Evolutionary conservation across 2,329 filamentous ascomycete species (phyloP), one percentile per base, ranked within the genome.

Genomic region (Pseudocercospora musae): DNA sequence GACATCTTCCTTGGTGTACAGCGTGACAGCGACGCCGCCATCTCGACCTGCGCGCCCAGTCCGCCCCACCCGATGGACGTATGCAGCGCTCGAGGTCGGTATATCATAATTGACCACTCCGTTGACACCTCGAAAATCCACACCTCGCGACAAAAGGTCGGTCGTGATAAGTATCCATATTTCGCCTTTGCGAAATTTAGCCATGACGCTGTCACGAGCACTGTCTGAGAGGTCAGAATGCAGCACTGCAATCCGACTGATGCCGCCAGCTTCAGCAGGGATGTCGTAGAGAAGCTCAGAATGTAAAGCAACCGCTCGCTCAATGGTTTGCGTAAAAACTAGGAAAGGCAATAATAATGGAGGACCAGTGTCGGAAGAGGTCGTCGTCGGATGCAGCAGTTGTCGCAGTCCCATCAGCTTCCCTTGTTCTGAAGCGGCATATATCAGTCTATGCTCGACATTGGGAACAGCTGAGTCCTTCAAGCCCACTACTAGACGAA

Each of bases 21-120:
- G 89, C 0, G 95, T 99, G 1, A 99, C 89, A 0, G 92, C 93
- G 3, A 96, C 85, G 53, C 95, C 95, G 20, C 93, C 93, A 71
- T 90, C 87, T 23, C 93, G 85, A 0, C 95, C 95, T 0, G 93
- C 95, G 21, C 95, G 85, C 0, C 94, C 95, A 0, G 95, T 98
- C 52, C 95, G 86, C 0, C 95, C 95, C 0, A 95, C 92, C 10
- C 95, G 90, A 78, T 99, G 95, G 6, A 99, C 90, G 73, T 99
- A 99, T 0, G 87, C 87, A 0, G 93, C 94, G 4, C 90, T 89
- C 0, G 90, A 93, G n/a, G 89, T 91, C 0, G 95, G 95, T 8
- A 97, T 92, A 75, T 99, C 95, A 78, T 97, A 99, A 78, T 98
- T 99, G 57, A 99, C 90, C 0, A 99, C 93, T 50, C 93, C 92